A percentile compares a stretch with the other conserved stretches of the same genome.
Evolutionary conservation across 148 eudicot genomes (phyloP).

Genomic region (Vaccinium darrowii): DNA sequence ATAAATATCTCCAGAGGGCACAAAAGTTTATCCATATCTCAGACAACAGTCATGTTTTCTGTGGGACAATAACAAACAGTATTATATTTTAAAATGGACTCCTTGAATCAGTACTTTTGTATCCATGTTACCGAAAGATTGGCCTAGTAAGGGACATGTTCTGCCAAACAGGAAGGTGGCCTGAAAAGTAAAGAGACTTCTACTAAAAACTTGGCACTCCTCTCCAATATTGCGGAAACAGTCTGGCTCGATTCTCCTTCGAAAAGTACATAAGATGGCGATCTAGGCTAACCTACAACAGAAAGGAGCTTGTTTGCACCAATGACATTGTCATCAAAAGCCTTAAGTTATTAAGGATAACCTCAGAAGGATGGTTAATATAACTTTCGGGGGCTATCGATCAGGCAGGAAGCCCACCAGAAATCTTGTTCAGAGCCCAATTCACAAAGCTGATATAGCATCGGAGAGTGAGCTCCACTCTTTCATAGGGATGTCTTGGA

Average conservation of each 20-base stretch:
- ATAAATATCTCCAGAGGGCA: neutral
- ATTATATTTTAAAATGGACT: neutral
- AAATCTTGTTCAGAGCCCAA: neutral
- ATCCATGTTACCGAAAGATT: neutral
- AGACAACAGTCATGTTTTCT: neutral
- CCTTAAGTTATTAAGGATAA: neutral
- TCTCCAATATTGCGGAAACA: neutral
- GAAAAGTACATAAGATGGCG: neutral
- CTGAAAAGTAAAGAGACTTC: neutral
- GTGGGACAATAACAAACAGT: neutral
- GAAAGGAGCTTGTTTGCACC: neutral
- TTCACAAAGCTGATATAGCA: neutral
- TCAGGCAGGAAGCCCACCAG: neutral
- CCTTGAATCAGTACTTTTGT: neutral
- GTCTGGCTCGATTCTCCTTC: neutral
- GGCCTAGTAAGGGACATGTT: neutral
- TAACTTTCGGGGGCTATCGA: neutral
- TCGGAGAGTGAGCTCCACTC: neutral
- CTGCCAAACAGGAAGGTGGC: constrained; percentile 9
- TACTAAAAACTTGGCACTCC: neutral
- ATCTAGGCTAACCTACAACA: neutral
- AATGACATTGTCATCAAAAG: neutral
- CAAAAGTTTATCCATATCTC: neutral
- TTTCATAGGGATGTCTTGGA: constrained; percentile 2
- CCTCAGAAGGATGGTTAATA: neutral